These are phyloP conservation scores for Balakata baccata DNA, from an alignment of 345 rosid genomes.

Conservation along the genomic window DNA sequence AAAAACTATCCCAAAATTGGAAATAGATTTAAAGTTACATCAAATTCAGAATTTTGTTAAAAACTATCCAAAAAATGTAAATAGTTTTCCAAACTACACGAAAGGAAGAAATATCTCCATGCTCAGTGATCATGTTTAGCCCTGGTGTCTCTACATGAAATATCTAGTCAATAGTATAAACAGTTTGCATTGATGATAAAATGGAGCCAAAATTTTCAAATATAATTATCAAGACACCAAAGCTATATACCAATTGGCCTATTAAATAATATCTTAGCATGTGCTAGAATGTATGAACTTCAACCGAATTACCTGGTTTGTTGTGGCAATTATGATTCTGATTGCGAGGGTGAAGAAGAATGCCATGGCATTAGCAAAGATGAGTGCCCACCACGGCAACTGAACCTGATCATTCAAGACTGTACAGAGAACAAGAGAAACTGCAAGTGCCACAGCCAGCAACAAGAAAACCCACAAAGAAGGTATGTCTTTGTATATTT, in stretches of 20 bases:
- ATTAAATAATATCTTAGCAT: too few species aligned
- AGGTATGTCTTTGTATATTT: constrained; percentile 76
- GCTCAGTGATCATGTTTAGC: constrained; percentile 82
- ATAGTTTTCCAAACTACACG: too few species aligned
- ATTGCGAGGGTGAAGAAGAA: constrained; percentile 78
- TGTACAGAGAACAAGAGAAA: constrained; percentile 59
- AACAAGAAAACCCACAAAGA: constrained; percentile 71
- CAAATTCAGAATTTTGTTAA: too few species aligned
- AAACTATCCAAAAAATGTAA: too few species aligned
- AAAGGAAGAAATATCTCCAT: too few species aligned
- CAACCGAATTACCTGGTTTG: constrained; percentile 61
- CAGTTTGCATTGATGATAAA: background rate
- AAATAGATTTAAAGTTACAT: too few species aligned
- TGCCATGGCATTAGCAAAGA: constrained; percentile 69
- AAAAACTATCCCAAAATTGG: too few species aligned
- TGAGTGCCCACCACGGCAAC: constrained; percentile 96
- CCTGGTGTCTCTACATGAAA: constrained; percentile 67
- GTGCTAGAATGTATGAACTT: too few species aligned
- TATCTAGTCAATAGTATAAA: constrained; percentile 4
- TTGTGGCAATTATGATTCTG: constrained; percentile 82
- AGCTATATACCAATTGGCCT: too few species aligned
- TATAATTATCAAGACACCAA: background rate
- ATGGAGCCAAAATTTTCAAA: background rate
- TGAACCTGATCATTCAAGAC: constrained; percentile 70
- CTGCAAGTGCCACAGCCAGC: constrained; percentile 44